Base-by-base conservation (phyloP, 1,139 yeast species). In the Pichia sp. region DNA sequence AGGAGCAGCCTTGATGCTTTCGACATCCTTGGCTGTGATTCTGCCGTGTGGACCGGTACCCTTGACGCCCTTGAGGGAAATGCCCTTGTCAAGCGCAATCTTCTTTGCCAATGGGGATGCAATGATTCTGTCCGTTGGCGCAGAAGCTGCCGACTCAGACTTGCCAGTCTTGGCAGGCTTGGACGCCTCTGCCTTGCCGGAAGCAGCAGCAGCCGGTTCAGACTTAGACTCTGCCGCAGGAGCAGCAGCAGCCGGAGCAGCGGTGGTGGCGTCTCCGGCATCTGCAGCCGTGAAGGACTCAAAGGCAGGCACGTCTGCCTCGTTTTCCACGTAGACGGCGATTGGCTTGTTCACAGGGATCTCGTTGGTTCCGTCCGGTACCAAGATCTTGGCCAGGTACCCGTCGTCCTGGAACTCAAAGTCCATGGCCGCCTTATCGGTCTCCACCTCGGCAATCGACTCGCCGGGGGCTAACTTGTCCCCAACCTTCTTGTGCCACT, bases 331-430 rank as follows among this genome's bases (percentile, higher is more conserved):
- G 70, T 87, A 92, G 49, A 93, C 97, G 61, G 97, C 99, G 72
- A 95, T 88, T 68, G 99, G 98, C 74, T 85, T 83, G 65, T 96
- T 96, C 54, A 93, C 96, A 51, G 95, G 91, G 55, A 95, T 77
- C 67, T 93, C 97, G 73, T 90, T 85, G 58, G 96, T 74, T 54
- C 98, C 97, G 61, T 85, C 92, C 41, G 82, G 91, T 61, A 91
- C 79, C 64, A 95, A 78, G 64, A 91, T 85, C 79, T 93, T 89
- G 63, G 99, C 98, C 69, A 93, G 78, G 76, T 71, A 91, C 58
- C 99, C 99, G 58, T 95, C 99, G 66, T 95, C 99, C 77, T 92
- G 98, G 79, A 93, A 93, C 75, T 93, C 99, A 68, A 91, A 93
- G 75, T 95, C 99, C 97, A 93, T 93, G 61, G 92, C 87, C 56